Base-by-base conservation (phyloP, 345 rosid species). In the Brassica juncea region DNA sequence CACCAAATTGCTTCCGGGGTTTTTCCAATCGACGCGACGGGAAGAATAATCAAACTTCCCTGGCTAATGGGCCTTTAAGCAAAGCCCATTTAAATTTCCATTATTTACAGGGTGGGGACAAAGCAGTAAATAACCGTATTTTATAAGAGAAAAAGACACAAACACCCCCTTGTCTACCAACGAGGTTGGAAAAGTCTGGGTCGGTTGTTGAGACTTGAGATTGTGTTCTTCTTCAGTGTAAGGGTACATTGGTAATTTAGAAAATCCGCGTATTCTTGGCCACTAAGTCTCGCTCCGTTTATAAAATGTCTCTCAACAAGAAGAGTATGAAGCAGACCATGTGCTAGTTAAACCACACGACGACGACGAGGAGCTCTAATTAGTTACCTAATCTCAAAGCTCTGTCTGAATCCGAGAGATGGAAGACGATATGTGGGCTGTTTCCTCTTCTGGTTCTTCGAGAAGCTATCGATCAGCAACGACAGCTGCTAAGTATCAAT, bases 391-490 rank as follows among this genome's bases (percentile, higher is more conserved):
- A 70, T 65, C 47, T 32, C 35, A 21, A 47, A 30, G 35, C 6
- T 0, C 5, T 32, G 35, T 32, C 34, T 31, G 34, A 73, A 72
- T 68, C 78, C 8, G 71, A 78, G 21, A 61, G 63, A 63, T 80
- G 83, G 83, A 80, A 21, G 80, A 80, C 60, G 83, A 80, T 70
- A 54, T 21, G 72, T 80, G 83, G 80, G 39, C 72, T 3, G 79
- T 80, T 25, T 70, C 72, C n/a, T 80, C 76, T 42, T 75, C 83
- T 70, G 71, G 79, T 30, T 80, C 80, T 28, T 75, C 83, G 0
- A 80, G 68, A 16, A 80, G 75, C 42, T 35, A 70, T 57, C 76
- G 83, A 70, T 80, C 80, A 57, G 55, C 68, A 19, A 55, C 76
- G 42, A 58, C 55, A 14, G 19, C 73, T 75, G 3, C 55, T 7